Evolutionary conservation across 2,329 filamentous ascomycete genomes (phyloP).

Genomic region (Fusarium oxysporum): DNA sequence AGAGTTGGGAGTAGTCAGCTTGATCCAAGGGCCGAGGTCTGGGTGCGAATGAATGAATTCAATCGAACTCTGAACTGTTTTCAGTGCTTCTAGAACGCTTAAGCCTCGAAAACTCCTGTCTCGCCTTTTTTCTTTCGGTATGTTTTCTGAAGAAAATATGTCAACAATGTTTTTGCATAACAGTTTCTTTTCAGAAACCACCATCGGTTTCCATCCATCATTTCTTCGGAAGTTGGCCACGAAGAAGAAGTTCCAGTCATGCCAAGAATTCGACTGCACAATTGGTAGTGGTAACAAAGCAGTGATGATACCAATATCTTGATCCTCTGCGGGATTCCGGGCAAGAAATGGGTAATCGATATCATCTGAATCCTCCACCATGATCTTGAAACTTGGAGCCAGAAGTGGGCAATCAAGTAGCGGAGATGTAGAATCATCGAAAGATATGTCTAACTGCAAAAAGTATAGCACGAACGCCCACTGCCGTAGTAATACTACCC

Average conservation of each 20-base stretch:
- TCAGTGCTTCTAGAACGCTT: no score
- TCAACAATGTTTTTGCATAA: not conserved
- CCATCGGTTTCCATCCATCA: not conserved
- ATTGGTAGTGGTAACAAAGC: not conserved
- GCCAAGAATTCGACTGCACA: not conserved
- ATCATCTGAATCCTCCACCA: not conserved
- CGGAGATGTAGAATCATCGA: not conserved
- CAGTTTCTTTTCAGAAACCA: fast-evolving
- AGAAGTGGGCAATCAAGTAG: not conserved
- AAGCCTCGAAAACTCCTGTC: no score
- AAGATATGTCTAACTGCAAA: not conserved
- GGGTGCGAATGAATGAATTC: not conserved
- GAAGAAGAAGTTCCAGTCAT: not conserved
- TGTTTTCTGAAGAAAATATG: fast-evolving
- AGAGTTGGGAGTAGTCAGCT: not conserved
- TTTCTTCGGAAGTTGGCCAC: not conserved
- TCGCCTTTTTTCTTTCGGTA: fast-evolving
- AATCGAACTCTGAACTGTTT: not conserved
- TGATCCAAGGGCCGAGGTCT: not conserved
- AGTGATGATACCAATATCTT: not conserved
- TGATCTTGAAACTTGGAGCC: not conserved
- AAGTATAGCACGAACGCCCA: not conserved
- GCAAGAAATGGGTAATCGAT: not conserved
- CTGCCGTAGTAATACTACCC: not conserved
- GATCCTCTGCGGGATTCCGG: not conserved